Base-by-base conservation (phyloP, 495 filamentous ascomycete genomes). In the Cenococcum geophilum region DNA sequence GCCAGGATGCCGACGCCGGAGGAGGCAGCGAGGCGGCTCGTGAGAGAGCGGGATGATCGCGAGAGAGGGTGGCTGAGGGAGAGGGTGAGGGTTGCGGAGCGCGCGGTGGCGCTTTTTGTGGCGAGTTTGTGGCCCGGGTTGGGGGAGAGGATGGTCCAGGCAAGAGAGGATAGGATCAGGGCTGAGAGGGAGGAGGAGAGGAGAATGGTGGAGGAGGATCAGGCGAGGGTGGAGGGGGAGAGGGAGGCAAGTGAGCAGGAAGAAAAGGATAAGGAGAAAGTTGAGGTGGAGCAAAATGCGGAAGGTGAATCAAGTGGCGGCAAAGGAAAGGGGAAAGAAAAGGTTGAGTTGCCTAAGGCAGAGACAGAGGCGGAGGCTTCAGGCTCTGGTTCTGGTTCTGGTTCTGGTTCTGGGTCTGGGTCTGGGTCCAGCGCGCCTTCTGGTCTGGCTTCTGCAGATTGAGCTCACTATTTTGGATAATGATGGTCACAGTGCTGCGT, bases 51-150 rank as follows among this genome's bases (percentile, higher is more conserved):
- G 53, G 71, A 78, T 27, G 68, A 76, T 25, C 70, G 71, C 4
- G 76, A 83, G 63, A 74, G 70, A 20, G 75, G 71, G 22, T 83
- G 84, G 81, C 48, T 85, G 11, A 69, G 78, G 64, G 76, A 85
- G 43, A 78, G 79, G 34, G 67, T 88, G 12, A 76, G 88, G 63
- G 76, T 84, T 14, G 71, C 82, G 12, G 91, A 95, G 70, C 81
- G 90, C 55, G 86, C 88, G 14, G 71, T 88, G n/a, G 82, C 91
- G 14, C 76, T 96, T 34, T 92, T 96, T 67, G 72, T 96, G 37
- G 89, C 90, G 5, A 93, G 88, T 74, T 76, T 96, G 55, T 83
- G 89, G 32, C 91, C 91, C 0, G 91, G 91, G 8, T 78, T 96
- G 14, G 89, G 90, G 0, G 91, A 96, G 72, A 75, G 89, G 48